Percentiles rank a stretch among this genome's conserved stretches.
phyloP scores from a whole-genome alignment of 1,284 basidiomycete genomes.

The Puccinia horiana region DNA sequence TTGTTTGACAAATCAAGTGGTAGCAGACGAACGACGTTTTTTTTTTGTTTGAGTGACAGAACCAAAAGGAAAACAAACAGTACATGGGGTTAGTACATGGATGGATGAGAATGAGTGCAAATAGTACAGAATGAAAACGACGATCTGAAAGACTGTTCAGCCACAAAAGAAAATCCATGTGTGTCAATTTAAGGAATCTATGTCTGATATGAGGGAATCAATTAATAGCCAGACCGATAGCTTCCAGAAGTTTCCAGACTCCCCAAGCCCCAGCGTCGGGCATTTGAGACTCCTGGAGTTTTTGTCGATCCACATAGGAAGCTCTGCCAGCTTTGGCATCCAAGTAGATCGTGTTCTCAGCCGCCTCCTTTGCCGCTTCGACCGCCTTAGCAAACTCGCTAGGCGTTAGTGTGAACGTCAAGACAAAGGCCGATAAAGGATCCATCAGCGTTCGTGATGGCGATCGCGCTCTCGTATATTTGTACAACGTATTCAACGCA shows the following conservation, averaged over 20 bases:
- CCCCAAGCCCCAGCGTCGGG: slow-evolving; percentile 90
- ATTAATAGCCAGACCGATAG: slow-evolving; percentile 52
- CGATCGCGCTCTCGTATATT: slow-evolving; percentile 82
- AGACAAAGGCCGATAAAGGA: slow-evolving; percentile 79
- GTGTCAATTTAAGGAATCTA: not conserved
- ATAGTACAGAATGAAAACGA: not conserved
- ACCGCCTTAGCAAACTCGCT: slow-evolving; percentile 65
- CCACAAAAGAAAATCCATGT: not conserved
- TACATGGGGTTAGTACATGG: not conserved
- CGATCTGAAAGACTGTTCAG: not conserved
- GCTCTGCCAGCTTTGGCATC: slow-evolving; percentile 85
- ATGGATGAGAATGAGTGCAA: not conserved
- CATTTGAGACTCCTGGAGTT: slow-evolving; percentile 69
- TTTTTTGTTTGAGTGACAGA: too few species aligned
- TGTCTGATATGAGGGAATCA: not conserved
- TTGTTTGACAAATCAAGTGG: too few species aligned
- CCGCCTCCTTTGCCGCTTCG: slow-evolving; percentile 68
- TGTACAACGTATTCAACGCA: slow-evolving; percentile 74
- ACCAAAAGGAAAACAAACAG: not conserved
- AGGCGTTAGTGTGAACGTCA: slow-evolving; percentile 62
- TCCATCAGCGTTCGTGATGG: slow-evolving; percentile 89
- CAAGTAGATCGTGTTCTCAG: slow-evolving; percentile 69
- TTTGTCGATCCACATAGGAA: slow-evolving; percentile 77
- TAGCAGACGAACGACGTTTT: too few species aligned
- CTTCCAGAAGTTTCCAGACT: slow-evolving; percentile 74